Evolutionary conservation across 2,329 filamentous ascomycete genomes (phyloP).

Genomic region (Fusarium buharicum): DNA sequence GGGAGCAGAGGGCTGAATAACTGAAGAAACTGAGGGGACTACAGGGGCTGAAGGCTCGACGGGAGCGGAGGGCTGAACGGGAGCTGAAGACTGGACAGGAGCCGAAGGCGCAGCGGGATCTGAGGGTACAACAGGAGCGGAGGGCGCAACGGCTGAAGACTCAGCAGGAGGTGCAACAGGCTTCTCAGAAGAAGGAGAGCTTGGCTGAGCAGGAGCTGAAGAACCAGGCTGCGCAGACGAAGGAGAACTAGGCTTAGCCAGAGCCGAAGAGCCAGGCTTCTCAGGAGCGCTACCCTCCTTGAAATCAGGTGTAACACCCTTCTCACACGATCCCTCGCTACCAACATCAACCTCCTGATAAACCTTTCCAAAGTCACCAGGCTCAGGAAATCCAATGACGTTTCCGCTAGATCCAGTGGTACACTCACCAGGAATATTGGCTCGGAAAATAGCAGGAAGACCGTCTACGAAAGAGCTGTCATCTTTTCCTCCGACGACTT

Average conservation of each 20-base stretch:
- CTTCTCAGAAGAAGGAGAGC: background rate
- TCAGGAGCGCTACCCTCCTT: conserved; percentile 22
- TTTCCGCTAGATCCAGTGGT: conserved; percentile 31
- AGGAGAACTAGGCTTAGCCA: background rate
- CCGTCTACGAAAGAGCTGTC: conserved; percentile 38
- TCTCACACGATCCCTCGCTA: conserved; percentile 29
- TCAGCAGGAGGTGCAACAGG: background rate
- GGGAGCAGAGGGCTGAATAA: background rate
- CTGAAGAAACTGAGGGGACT: background rate
- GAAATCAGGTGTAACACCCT: conserved; percentile 37
- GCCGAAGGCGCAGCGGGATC: background rate
- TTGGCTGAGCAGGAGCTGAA: background rate
- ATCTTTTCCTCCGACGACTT: conserved; percentile 59
- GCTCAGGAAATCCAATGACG: conserved; percentile 42
- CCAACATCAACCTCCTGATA: conserved; percentile 26
- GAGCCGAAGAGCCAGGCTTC: conserved; percentile 8
- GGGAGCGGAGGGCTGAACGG: background rate
- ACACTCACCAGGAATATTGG: conserved; percentile 44
- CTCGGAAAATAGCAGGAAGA: conserved; percentile 39
- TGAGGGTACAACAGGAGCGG: conserved; percentile 2
- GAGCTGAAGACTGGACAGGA: background rate
- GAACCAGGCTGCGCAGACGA: background rate
- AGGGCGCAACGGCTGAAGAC: background rate
- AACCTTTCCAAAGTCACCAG: conserved; percentile 39
- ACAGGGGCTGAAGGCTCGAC: too few relatives aligned